Percentiles rank a stretch among this genome's conserved stretches.
These are phyloP conservation scores for Bryoglossum gracile DNA, from an alignment of 495 filamentous ascomycete genomes.

Conservation along the genomic window DNA sequence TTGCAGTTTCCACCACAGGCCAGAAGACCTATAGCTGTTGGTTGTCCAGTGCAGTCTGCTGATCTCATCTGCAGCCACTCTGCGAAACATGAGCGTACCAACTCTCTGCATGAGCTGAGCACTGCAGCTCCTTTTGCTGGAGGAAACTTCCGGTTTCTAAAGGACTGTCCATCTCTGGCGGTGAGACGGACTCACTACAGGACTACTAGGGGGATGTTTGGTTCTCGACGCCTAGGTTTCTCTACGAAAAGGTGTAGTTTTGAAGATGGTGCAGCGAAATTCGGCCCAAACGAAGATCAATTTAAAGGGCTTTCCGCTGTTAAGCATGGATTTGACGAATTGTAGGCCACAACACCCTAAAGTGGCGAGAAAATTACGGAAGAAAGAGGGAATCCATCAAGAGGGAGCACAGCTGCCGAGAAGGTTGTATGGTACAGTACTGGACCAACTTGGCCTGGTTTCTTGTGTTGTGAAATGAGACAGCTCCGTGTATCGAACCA, in stretches of 20 bases:
- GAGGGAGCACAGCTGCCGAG: background rate
- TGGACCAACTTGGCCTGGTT: too few species aligned
- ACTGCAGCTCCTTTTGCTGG: background rate
- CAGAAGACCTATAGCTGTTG: too few species aligned
- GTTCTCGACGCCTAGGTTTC: constrained; percentile 11
- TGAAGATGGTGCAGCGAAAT: constrained; percentile 6
- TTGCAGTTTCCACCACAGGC: too few species aligned
- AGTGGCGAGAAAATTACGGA: background rate
- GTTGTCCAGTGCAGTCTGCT: too few species aligned
- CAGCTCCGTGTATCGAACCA: too few species aligned
- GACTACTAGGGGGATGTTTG: background rate
- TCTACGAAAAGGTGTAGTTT: constrained; percentile 7
- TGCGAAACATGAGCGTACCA: background rate
- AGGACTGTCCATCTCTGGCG: constrained; percentile 3
- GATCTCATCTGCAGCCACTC: background rate
- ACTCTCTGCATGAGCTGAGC: background rate
- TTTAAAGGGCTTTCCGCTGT: constrained; percentile 18
- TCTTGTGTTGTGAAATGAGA: too few species aligned
- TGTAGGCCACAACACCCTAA: background rate
- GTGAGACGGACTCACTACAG: constrained; percentile 2
- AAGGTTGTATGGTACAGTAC: too few species aligned
- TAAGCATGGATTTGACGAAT: background rate
- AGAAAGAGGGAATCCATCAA: background rate
- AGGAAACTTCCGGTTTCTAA: background rate
- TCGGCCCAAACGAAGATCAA: constrained; percentile 7